Percentiles rank a stretch among this genome's conserved stretches.
These are phyloP conservation scores for Tephrocybe sp. DNA, from an alignment of 768 basidiomycete genomes.

Conservation along the genomic window DNA sequence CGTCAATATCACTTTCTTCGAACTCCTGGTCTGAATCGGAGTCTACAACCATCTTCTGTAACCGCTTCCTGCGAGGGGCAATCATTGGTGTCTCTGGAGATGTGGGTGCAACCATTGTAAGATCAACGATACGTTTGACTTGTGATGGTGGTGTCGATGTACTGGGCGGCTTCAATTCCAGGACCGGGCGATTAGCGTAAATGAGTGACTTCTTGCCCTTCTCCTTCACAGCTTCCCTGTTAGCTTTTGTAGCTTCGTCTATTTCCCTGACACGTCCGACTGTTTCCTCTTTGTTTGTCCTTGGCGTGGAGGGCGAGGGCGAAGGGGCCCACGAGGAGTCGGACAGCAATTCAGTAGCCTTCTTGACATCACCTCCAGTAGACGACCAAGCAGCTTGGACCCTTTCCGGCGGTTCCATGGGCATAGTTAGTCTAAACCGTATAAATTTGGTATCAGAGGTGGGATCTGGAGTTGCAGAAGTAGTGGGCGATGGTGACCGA, in stretches of 20 bases:
- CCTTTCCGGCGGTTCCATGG: conserved; percentile 39
- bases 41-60: conserved; percentile 58
- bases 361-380: conserved; percentile 57
- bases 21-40: conserved; percentile 64
- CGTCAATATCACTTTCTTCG: conserved; percentile 48
- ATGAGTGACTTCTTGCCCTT: conserved; percentile 83
- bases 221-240: conserved; percentile 62
- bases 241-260: conserved; percentile 70
- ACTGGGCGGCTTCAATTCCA: conserved; percentile 40
- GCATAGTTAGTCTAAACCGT: conserved; percentile 63
- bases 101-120: conserved; percentile 28
- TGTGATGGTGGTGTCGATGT: conserved; percentile 41
- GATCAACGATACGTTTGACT: conserved; percentile 36
- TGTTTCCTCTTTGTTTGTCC: conserved; percentile 32
- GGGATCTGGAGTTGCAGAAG: conserved; percentile 26
- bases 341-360: conserved; percentile 54
- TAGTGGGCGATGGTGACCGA: conserved; percentile 33
- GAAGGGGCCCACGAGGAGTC: conserved; percentile 54
- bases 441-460: conserved; percentile 42
- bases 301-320: conserved; percentile 20
- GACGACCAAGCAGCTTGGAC: conserved; percentile 69
- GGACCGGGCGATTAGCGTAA: conserved; percentile 61
- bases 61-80: conserved; percentile 49
- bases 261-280: conserved; percentile 68
- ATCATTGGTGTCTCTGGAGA: conserved; percentile 35